phyloP scores from a whole-genome alignment of 768 basidiomycete species.

The Naganishia vaughanmartiniae region DNA sequence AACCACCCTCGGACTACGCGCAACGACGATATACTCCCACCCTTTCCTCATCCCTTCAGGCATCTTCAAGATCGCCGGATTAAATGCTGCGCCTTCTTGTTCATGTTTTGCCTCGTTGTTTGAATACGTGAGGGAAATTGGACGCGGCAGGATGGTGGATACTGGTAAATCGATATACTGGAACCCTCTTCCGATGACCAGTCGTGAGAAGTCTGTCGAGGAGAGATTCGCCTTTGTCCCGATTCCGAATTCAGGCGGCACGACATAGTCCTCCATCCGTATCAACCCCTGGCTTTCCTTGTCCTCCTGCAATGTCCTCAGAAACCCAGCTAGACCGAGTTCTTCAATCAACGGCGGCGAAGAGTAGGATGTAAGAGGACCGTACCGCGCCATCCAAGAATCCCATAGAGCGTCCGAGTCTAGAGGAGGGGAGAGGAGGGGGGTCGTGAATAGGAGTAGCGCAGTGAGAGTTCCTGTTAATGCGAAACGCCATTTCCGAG shows the following conservation, averaged over 20 bases:
- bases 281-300: not conserved
- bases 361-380: not conserved
- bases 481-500: not conserved
- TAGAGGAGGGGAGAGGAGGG: not conserved
- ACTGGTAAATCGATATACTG: not conserved
- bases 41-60: constrained; percentile 1
- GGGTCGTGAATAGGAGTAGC: not conserved
- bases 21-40: constrained; percentile 20
- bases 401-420: not conserved
- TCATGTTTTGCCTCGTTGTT: not conserved
- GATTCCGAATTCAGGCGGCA: not conserved
- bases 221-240: constrained; percentile 3
- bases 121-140: not conserved
- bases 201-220: not conserved
- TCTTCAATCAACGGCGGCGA: not conserved
- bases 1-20: not conserved
- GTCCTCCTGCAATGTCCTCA: not conserved
- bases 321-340: not conserved
- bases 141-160: not conserved
- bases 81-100: constrained; percentile 3
- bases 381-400: not conserved
- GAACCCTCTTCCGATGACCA: not conserved
- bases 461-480: not conserved
- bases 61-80: constrained; percentile 16
- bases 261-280: not conserved